Evolutionary conservation across 768 basidiomycete genomes (phyloP), one percentile per base, ranked within the genome.

Genomic region (Erythrobasidium yunnanense): DNA sequence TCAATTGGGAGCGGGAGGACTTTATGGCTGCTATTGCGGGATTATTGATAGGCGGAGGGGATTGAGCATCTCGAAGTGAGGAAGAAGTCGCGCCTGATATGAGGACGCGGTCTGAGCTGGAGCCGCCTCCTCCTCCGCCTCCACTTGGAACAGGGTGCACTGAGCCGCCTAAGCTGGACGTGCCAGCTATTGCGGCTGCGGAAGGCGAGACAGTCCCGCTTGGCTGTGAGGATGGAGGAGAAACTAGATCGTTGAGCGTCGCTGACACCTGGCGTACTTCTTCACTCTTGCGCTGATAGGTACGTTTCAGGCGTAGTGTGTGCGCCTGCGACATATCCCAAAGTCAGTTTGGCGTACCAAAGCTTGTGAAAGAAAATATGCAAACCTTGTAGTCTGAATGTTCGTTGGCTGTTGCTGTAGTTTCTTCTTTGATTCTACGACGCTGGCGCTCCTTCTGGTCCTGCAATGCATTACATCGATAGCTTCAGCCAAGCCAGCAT

Each of bases 281-380:
- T 25, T 73, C 72, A 22, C 71, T 70, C 17, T 66, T 70, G n/a
- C 69, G 66, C 57, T 73, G 68, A 67, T 73, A 73, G 22, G 53
- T 53, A 32, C 67, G 55, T 17, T 70, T 54, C 11, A 72, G 34
- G 2, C 70, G 68, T 0, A 25, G 42, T 2, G 70, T 70, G 45
- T 67, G 68, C 3, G 13, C 49, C 56, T 57, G 33, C 45, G 18
- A 52, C 50, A 30, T 42, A 11, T n/a, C 38, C n/a, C n/a, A n/a
- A n/a, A n/a, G n/a, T n/a, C n/a, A n/a, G n/a, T n/a, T n/a, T n/a
- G n/a, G n/a, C n/a, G n/a, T n/a, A n/a, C n/a, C n/a, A n/a, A n/a
- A n/a, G n/a, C n/a, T n/a, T n/a, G n/a, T n/a, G n/a, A n/a, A n/a
- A n/a, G n/a, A n/a, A n/a, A n/a, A n/a, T n/a, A n/a, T n/a, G n/a